Percentiles rank a stretch among this genome's conserved stretches.
These are phyloP conservation scores for Fusarium sp. DNA, from an alignment of 2,329 filamentous ascomycete genomes.

Conservation along the genomic window DNA sequence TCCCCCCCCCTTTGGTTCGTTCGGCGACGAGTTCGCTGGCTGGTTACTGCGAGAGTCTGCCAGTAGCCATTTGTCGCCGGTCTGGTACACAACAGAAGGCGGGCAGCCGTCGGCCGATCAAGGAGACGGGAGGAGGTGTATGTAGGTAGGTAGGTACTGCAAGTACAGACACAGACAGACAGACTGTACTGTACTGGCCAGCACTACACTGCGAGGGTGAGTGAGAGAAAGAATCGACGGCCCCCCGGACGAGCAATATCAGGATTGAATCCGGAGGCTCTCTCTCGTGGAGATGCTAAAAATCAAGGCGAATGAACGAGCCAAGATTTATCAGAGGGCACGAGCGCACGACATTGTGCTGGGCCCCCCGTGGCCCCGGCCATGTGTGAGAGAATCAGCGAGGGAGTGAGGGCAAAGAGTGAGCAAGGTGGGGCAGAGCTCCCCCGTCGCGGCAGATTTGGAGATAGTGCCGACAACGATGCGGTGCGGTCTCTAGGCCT, in stretches of 20 bases:
- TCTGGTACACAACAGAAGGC: constrained; percentile 42
- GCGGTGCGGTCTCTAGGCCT: constrained; percentile 38
- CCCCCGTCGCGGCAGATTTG: constrained; percentile 47
- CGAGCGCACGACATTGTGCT: constrained; percentile 48
- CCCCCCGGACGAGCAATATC: constrained; percentile 41
- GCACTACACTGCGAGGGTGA: neutral
- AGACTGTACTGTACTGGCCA: neutral
- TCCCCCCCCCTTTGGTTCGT: constrained; percentile 7
- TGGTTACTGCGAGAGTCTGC: constrained; percentile 39
- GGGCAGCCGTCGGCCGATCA: constrained; percentile 37
- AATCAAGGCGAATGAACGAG: constrained; percentile 45
- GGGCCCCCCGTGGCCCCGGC: constrained; percentile 44
- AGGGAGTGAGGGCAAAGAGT: constrained; percentile 44
- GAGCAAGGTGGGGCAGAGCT: constrained; percentile 45
- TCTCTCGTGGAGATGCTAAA: constrained; percentile 40
- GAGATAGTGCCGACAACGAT: constrained; percentile 48
- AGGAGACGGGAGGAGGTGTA: constrained; percentile 30
- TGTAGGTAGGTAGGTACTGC: neutral
- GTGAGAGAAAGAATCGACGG: constrained; percentile 18
- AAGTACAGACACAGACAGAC: neutral
- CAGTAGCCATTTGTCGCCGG: constrained; percentile 41
- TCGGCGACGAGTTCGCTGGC: constrained; percentile 27
- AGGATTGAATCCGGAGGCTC: constrained; percentile 43
- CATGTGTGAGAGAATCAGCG: constrained; percentile 44
- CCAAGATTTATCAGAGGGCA: constrained; percentile 48